phyloP scores from a whole-genome alignment of 1,284 basidiomycete genomes.

The Flammula alnicola region DNA sequence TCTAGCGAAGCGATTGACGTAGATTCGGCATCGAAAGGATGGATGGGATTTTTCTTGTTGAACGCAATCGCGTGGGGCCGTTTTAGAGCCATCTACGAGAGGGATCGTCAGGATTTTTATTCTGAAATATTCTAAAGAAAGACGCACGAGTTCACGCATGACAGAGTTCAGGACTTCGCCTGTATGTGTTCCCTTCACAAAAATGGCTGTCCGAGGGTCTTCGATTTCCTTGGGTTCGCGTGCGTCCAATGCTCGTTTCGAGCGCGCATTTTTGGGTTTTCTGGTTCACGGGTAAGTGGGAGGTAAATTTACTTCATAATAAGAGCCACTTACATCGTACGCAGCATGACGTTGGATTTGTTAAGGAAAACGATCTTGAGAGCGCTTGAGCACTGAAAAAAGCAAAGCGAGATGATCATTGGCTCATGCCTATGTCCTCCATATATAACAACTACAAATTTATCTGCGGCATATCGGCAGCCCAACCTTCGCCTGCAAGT shows the following conservation, averaged over 20 bases:
- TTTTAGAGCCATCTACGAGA: constrained; percentile 84
- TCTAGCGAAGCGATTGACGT: constrained; percentile 71
- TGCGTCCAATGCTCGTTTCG: constrained; percentile 91
- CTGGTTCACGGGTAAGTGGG: too few relatives aligned
- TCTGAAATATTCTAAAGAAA: neutral
- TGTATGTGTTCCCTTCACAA: constrained; percentile 88
- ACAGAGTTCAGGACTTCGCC: constrained; percentile 81
- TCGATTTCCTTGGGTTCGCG: constrained; percentile 91
- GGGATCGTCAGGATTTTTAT: neutral
- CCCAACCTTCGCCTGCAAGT: too few relatives aligned
- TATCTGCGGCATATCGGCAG: too few relatives aligned
- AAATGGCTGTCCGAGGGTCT: constrained; percentile 83
- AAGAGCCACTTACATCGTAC: constrained; percentile 1
- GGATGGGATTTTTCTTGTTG: constrained; percentile 92
- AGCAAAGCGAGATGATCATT: too few relatives aligned
- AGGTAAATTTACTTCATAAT: neutral
- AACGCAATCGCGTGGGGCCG: constrained; percentile 90
- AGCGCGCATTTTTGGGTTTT: constrained; percentile 96
- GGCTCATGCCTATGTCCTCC: neutral
- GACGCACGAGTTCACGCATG: constrained; percentile 88
- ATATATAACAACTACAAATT: neutral
- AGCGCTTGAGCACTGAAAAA: neutral
- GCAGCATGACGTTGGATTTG: constrained; percentile 1
- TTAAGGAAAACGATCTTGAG: too few relatives aligned
- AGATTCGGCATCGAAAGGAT: constrained; percentile 88